Base-by-base conservation (phyloP, 306 rosid species). In the Vigna radiata region DNA sequence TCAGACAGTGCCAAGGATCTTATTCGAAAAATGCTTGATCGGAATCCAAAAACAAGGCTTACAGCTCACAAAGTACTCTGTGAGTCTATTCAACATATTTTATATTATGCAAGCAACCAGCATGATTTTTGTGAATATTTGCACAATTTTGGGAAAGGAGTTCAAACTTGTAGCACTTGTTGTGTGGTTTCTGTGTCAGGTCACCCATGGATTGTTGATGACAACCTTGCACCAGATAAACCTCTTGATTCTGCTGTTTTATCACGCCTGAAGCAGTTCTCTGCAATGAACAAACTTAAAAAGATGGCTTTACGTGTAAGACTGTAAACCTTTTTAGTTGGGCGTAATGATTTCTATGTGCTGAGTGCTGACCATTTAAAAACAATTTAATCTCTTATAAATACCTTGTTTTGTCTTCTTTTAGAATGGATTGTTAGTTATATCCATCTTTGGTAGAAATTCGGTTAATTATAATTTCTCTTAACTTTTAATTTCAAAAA, bases 271-370 rank as follows among this genome's bases (percentile, higher is more conserved):
- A 86, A 83, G 85, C 86, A 86, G 70, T 88, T 88, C 88, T 88
- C 84, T 53, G 88, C 88, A 64, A 88, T 88, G 91, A 88, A 88
- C 76, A 87, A 87, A 59, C 91, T 87, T 69, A 87, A 87, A 73
- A 87, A 87, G 89, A 83, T 87, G 89, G 91, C 91, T 75, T 66
- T 87, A 52, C 91, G 83, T n/a, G 91, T 85, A 85, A 85, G 89
- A 67, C 76, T 4, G 1, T 8, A 12, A 37, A 44, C 80, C 60
- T 49, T 86, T 47, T 68, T 61, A 18, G 66, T 53, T 21, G 62
- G 68, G 73, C 11, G 37, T 19, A 65, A 29, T 29, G 48, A 17
- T 68, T 76, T 55, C 23, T 47, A 8, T 64, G 70, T 31, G 63
- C 75, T 43, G 58, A 75, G 70, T 44, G 54, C 75, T 31, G 39